phyloP scores from a whole-genome alignment of 805 yeast species.

The Danielia reshetovae region DNA sequence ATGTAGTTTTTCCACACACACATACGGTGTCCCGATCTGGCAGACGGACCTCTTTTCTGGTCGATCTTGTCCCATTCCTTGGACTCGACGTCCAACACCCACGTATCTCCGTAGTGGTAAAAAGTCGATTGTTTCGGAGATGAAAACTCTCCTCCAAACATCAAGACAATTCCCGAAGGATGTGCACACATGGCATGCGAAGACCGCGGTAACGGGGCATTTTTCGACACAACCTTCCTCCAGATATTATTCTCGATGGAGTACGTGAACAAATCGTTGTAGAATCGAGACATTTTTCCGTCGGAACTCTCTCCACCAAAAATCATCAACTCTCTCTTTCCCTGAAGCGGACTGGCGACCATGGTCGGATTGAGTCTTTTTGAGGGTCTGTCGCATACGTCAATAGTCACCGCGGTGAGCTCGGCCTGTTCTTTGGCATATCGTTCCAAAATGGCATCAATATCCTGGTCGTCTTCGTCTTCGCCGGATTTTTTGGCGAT shows the following conservation, averaged over 20 bases:
- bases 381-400: constrained; percentile 55
- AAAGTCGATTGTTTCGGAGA: constrained; percentile 94
- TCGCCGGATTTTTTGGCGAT: constrained; percentile 70
- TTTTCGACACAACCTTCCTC: constrained; percentile 75
- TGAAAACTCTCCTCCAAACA: constrained; percentile 97
- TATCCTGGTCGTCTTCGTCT: constrained; percentile 80
- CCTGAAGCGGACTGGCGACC: constrained; percentile 70
- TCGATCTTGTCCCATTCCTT: constrained; percentile 93
- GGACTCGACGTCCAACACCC: constrained; percentile 81
- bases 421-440: constrained; percentile 76
- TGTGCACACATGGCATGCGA: constrained; percentile 93
- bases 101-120: constrained; percentile 94
- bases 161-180: constrained; percentile 77
- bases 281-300: constrained; percentile 57
- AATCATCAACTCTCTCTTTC: constrained; percentile 70
- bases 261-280: constrained; percentile 75
- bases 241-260: constrained; percentile 75
- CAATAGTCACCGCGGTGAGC: constrained; percentile 67
- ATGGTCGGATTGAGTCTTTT: constrained; percentile 71
- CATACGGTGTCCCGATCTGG: constrained; percentile 91
- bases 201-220: constrained; percentile 87
- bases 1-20: constrained; percentile 89
- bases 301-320: constrained; percentile 85
- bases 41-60: constrained; percentile 66
- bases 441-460: constrained; percentile 76